Evolutionary conservation across 1,139 yeast species (phyloP), one percentile per base, ranked within the genome.

Genomic region (Keqinozyma sinolaborantium): DNA sequence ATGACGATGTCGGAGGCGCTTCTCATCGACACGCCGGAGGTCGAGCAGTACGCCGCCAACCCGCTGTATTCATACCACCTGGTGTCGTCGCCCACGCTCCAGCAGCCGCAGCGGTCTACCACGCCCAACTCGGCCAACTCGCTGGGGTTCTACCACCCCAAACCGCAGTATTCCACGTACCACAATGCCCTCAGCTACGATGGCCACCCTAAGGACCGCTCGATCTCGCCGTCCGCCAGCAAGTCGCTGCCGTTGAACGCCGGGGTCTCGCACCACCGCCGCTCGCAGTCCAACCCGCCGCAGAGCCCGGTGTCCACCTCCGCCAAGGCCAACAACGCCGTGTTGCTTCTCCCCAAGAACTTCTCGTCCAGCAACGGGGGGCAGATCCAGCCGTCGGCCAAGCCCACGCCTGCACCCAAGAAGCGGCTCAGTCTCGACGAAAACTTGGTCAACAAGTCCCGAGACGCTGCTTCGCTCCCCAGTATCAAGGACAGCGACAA

Each of bases 1-100:
- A 84, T 83, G 90, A 41, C 56, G 2, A 75, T 83, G 73, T 58
- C 61, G 14, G 88, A 83, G 36, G 85, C 95, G 0, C 64, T 84
- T 14, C 51, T 83, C 2, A 68, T 83, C 9, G 83, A 74, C 16
- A 56, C 64, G 0, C 72, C 74, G 2, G 41, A 16, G 5, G 16
- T 19, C 16, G 16, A 23, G 14, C 16, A 28, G 14, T 14, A 28
- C 16, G 23, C 26, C 16, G 9, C 7, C 10, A 18, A 18, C 21
- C 9, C 9, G 7, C 21, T 7, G 9, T 18, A 18, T 18, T 23
- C 21, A 32, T 28, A 37, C 21, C 19, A 23, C 4, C 23, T 25
- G 14, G 28, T 41, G 30, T 19, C 35, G 8, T 29, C 45, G 18
- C 38, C 47, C 25, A 24, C 34, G 7, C 34, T 32, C 26, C 48